A percentile compares a stretch with the other conserved stretches of the same genome.
Conservation (phyloP, 306 rosid genomes). For the Vachellia pachyceras region DNA sequence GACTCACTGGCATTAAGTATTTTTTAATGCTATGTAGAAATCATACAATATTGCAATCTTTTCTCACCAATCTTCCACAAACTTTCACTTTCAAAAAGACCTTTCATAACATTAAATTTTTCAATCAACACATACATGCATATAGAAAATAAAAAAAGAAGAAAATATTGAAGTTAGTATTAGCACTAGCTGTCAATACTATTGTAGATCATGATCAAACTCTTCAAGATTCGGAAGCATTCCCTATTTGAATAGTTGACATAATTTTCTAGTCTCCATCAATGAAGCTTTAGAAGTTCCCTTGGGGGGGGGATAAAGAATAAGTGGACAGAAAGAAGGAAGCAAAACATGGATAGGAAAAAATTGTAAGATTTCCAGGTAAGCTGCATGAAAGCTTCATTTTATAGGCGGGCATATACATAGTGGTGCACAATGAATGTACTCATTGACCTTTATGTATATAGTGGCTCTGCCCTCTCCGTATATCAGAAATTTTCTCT, state of each 20-base stretch:
- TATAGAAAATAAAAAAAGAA: not conserved
- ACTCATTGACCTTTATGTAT: constrained; percentile 52
- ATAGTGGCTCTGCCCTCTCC: constrained; percentile 53
- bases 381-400: constrained; percentile 49
- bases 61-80: too few species aligned
- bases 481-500: constrained; percentile 48
- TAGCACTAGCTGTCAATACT: not conserved
- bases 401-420: constrained; percentile 61
- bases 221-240: constrained; percentile 7
- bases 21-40: constrained; percentile 31
- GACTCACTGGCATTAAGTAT: constrained; percentile 9
- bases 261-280: constrained; percentile 40
- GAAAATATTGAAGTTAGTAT: not conserved
- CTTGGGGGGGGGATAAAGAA: constrained; percentile 10
- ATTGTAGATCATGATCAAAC: constrained; percentile 1
- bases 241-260: constrained; percentile 34
- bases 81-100: not conserved
- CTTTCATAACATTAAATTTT: not conserved
- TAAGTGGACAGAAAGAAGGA: constrained; percentile 38
- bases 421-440: constrained; percentile 73
- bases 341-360: constrained; percentile 38
- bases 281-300: constrained; percentile 44
- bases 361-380: constrained; percentile 38
- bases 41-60: too few species aligned
- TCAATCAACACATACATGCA: not conserved